Conservation (phyloP, 2,329 filamentous ascomycete genomes). For the Fusarium bulbicola region DNA sequence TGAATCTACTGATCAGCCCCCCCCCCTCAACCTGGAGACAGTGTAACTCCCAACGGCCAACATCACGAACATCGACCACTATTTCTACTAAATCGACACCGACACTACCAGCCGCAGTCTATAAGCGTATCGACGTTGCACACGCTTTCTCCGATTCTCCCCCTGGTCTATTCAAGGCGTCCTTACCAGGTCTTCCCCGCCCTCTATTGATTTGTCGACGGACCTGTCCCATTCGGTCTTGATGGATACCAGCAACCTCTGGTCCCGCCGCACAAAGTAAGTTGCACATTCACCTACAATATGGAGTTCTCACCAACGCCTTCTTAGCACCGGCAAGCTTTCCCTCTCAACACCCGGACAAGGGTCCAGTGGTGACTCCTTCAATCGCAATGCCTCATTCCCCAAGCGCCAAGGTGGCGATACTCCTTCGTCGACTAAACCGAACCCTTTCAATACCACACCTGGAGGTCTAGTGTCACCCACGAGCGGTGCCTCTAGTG, state of each 20-base stretch:
- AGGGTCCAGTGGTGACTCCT: slow-evolving; percentile 62
- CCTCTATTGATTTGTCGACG: slow-evolving; percentile 35
- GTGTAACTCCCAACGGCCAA: slow-evolving; percentile 23
- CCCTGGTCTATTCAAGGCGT: slow-evolving; percentile 25
- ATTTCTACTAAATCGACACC: not conserved
- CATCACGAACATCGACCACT: slow-evolving; percentile 29
- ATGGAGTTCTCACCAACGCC: slow-evolving; percentile 25
- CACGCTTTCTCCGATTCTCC: not conserved
- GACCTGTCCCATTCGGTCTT: slow-evolving; percentile 48
- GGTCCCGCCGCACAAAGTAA: slow-evolving; percentile 87
- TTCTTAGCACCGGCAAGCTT: slow-evolving; percentile 81
- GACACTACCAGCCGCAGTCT: not conserved
- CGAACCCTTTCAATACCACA: slow-evolving; percentile 81
- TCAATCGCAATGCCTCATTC: slow-evolving; percentile 69
- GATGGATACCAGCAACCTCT: slow-evolving; percentile 69
- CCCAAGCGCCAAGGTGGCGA: slow-evolving; percentile 80
- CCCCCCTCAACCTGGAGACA: slow-evolving; percentile 26
- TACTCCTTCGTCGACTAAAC: slow-evolving; percentile 71
- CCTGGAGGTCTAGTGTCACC: slow-evolving; percentile 59
- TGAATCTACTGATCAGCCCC: slow-evolving; percentile 29
- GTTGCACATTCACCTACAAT: slow-evolving; percentile 43
- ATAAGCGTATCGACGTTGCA: slow-evolving; percentile 2
- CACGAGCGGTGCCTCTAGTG: slow-evolving; percentile 76
- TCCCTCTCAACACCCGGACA: slow-evolving; percentile 81
- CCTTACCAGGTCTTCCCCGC: slow-evolving; percentile 38